Evolutionary conservation across 306 rosid species (phyloP), one percentile per base, ranked within the genome.

Genomic region (Cicer yamashitae): DNA sequence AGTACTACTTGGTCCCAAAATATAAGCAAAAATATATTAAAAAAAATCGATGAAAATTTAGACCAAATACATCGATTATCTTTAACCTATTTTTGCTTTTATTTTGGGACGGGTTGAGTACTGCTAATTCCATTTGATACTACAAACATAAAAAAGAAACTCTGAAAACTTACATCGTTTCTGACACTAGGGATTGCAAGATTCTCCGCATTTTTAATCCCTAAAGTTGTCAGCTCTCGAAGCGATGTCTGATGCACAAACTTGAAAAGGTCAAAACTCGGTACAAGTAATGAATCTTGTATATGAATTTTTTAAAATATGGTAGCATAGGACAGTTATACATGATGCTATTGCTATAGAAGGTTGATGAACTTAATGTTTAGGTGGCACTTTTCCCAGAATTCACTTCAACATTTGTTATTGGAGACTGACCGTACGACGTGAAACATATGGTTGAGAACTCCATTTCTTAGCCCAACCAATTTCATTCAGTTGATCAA

Each of bases 401-500:
- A 50, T n/a, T 50, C 5, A 77, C 80, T 82, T 82, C 71, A 81
- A 83, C 60, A 87, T 78, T 84, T 83, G 77, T 75, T 78, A 85
- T 66, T 66, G 82, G 84, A 88, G 81, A 94, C 94, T 94, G 89
- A 91, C 98, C 96, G 90, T 91, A 30, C 98, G 96, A 58, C 97
- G 89, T 5, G 98, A 94, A 67, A 90, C 90, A 76, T 90, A 86
- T 48, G 98, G 98, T 83, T 94, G 98, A 77, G 97, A 94, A 83
- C 93, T 86, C 98, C 98, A 94, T 85, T 89, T 91, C 89, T 87
- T 91, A 45, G 97, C 98, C 94, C 97, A 94, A 53, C 98, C 96
- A 69, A 77, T 78, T 81, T 91, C 91, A 78, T 74, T 84, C 6
- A 94, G 90, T 85, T 87, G 82, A 87, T 90, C 89, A 75, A 94